Evolutionary conservation across 495 filamentous ascomycete genomes (phyloP).

Genomic region (Penicillium paradoxum): DNA sequence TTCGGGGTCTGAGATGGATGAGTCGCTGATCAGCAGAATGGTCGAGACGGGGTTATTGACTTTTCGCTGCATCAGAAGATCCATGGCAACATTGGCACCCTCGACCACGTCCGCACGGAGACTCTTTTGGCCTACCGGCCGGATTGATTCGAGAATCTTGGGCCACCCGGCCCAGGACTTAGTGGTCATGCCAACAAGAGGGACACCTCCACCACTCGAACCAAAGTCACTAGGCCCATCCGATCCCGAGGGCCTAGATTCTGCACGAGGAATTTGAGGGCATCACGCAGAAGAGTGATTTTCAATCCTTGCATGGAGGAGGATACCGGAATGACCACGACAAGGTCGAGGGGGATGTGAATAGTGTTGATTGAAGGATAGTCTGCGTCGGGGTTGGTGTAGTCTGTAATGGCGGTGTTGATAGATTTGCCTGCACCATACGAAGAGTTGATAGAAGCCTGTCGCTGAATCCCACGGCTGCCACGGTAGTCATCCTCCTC

Average conservation of each 20-base stretch:
- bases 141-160: slow-evolving; percentile 80
- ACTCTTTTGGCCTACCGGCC: slow-evolving; percentile 94
- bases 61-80: slow-evolving; percentile 96
- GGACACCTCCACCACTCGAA: slow-evolving; percentile 87
- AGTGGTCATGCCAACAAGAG: slow-evolving; percentile 95
- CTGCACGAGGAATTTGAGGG: slow-evolving; percentile 86
- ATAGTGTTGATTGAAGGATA: slow-evolving; percentile 56
- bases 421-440: slow-evolving; percentile 59
- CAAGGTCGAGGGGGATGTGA: slow-evolving; percentile 92
- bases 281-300: slow-evolving; percentile 90
- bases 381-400: slow-evolving; percentile 59
- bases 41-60: slow-evolving; percentile 93
- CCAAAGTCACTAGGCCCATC: slow-evolving; percentile 99
- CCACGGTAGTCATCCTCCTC: slow-evolving; percentile 90
- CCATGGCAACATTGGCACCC: slow-evolving; percentile 98
- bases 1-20: slow-evolving; percentile 93
- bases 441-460: slow-evolving; percentile 82
- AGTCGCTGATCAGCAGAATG: slow-evolving; percentile 97
- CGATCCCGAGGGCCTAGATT: slow-evolving; percentile 91
- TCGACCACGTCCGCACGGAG: slow-evolving; percentile 96
- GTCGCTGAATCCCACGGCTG: slow-evolving; percentile 60
- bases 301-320: slow-evolving; percentile 99
- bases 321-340: slow-evolving; percentile 94
- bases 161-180: slow-evolving; percentile 91
- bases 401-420: slow-evolving; percentile 47